A percentile compares a stretch with the other conserved stretches of the same genome.
phyloP scores from a whole-genome alignment of 495 filamentous ascomycete species.

The Aspergillus conjunctus region DNA sequence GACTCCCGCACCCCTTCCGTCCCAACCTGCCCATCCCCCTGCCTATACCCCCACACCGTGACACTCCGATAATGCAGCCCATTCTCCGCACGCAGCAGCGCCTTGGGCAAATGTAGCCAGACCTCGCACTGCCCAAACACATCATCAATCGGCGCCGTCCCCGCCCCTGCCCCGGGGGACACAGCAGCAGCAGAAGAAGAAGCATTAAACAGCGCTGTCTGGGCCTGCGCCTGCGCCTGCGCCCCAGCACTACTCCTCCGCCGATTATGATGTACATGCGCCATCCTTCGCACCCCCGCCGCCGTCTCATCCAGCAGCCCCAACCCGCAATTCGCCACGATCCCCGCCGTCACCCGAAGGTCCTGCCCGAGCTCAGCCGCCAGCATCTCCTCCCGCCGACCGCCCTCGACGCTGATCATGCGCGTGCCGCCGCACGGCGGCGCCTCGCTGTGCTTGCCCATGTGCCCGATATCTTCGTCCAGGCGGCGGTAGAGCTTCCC shows the following conservation, averaged over 20 bases:
- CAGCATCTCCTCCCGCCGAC: constrained; percentile 37
- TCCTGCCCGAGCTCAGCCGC: constrained; percentile 37
- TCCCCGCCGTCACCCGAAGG: constrained; percentile 40
- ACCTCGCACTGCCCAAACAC: constrained; percentile 46
- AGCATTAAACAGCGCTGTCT: constrained; percentile 11
- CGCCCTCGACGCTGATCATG: constrained; percentile 38
- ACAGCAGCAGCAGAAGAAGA: constrained; percentile 9
- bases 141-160: constrained; percentile 35
- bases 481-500: constrained; percentile 52
- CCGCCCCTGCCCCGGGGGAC: constrained; percentile 10
- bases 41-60: constrained; percentile 43
- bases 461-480: constrained; percentile 39
- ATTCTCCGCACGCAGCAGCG: constrained; percentile 43
- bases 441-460: constrained; percentile 31
- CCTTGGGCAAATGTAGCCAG: constrained; percentile 46
- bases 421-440: constrained; percentile 22
- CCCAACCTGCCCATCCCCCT: constrained; percentile 17
- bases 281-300: constrained; percentile 44
- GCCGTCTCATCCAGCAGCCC: constrained; percentile 47
- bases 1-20: constrained; percentile 22
- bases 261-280: constrained; percentile 37
- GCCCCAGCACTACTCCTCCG: constrained; percentile 32
- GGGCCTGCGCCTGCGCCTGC: constrained; percentile 13
- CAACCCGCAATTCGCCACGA: constrained; percentile 43
- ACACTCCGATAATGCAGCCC: constrained; percentile 46